A percentile compares a stretch with the other conserved stretches of the same genome.
Evolutionary conservation across 1,139 yeast species (phyloP).

Genomic region (Suhomyces chickasaworum): DNA sequence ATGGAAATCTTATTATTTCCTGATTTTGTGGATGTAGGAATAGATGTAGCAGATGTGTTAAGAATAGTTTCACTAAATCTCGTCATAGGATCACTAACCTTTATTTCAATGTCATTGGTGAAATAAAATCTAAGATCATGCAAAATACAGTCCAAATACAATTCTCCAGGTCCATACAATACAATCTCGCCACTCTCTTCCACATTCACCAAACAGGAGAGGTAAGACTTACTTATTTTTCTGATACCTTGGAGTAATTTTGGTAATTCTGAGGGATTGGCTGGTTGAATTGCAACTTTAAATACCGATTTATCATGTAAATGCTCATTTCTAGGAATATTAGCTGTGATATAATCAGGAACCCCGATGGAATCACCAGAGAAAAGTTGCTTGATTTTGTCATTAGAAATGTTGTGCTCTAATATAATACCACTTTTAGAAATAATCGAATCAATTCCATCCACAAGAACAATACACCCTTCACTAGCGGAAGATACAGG

Average conservation of each 20-base stretch:
- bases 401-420: constrained; percentile 20
- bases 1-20: constrained; percentile 63
- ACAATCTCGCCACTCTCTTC: constrained; percentile 92
- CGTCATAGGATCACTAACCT: constrained; percentile 83
- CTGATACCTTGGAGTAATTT: constrained; percentile 68
- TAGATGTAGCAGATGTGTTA: constrained; percentile 67
- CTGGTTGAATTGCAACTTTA: constrained; percentile 83
- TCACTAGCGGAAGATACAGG: constrained; percentile 56
- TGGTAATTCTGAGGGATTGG: constrained; percentile 76
- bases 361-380: background rate
- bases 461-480: constrained; percentile 69
- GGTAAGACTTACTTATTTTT: constrained; percentile 61
- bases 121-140: constrained; percentile 70
- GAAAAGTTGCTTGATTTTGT: constrained; percentile 1
- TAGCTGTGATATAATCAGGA: constrained; percentile 4
- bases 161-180: constrained; percentile 81
- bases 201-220: constrained; percentile 65
- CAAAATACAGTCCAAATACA: constrained; percentile 80
- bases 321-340: constrained; percentile 1
- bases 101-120: constrained; percentile 65
- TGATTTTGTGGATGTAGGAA: constrained; percentile 59
- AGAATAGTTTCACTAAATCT: constrained; percentile 77
- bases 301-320: constrained; percentile 40
- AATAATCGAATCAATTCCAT: constrained; percentile 60
- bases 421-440: constrained; percentile 62